A percentile compares a stretch with the other conserved stretches of the same genome.
Conservation (phyloP, 768 basidiomycete species). For the Termitomyces heimii region DNA sequence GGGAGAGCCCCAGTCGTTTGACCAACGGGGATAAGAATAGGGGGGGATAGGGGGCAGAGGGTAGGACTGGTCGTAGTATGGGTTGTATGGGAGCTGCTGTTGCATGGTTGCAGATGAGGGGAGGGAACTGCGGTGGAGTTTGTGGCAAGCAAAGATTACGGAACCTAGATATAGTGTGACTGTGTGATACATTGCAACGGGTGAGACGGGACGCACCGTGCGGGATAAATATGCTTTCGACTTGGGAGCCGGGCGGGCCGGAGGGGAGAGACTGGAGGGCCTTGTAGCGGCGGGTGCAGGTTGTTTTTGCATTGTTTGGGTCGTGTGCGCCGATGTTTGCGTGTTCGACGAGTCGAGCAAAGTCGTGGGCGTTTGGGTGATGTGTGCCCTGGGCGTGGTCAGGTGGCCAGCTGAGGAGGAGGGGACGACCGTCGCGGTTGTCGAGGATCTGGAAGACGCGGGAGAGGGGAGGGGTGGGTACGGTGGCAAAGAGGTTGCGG, state of each 20-base stretch:
- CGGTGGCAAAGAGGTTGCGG: constrained; percentile 47
- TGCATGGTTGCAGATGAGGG: constrained; percentile 37
- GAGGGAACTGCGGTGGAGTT: constrained; percentile 41
- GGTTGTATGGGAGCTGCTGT: constrained; percentile 38
- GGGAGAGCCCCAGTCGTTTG: constrained; percentile 3
- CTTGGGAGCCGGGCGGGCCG: constrained; percentile 45
- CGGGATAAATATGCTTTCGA: constrained; percentile 87
- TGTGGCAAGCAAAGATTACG: constrained; percentile 73
- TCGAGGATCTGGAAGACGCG: constrained; percentile 78
- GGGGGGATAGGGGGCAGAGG: constrained; percentile 34
- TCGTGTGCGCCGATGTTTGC: constrained; percentile 53
- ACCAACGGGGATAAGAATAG: constrained; percentile 38
- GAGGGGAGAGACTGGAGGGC: constrained; percentile 61
- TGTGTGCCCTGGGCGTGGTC: constrained; percentile 36
- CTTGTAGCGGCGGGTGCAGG: constrained; percentile 81
- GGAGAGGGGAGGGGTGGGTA: constrained; percentile 46
- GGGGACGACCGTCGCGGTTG: constrained; percentile 49
- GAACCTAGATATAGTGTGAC: constrained; percentile 34
- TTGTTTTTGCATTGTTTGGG: constrained; percentile 72
- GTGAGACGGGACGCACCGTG: constrained; percentile 55
- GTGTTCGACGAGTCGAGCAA: constrained; percentile 59
- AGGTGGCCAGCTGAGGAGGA: constrained; percentile 76
- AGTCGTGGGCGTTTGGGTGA: constrained; percentile 37
- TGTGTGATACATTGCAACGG: constrained; percentile 10
- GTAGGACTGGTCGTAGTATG: constrained; percentile 42